phyloP scores from a whole-genome alignment of 2,329 filamentous ascomycete genomes.

The Phoma sp. region DNA sequence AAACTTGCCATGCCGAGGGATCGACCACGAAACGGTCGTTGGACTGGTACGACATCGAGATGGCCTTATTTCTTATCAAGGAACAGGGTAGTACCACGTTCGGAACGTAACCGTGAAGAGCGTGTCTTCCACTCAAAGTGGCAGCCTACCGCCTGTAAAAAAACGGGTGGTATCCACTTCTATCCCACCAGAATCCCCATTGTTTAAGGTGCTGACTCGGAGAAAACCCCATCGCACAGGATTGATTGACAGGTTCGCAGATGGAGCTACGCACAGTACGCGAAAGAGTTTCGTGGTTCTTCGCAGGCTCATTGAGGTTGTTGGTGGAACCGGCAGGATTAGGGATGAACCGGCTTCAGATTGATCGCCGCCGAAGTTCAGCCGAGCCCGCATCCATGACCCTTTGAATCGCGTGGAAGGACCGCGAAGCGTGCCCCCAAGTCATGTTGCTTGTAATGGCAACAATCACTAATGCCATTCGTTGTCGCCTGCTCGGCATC shows the following conservation, averaged over 20 bases:
- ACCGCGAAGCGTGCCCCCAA: background rate
- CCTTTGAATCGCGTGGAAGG: background rate
- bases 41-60: background rate
- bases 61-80: background rate
- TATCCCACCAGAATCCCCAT: background rate
- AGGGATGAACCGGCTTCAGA: background rate
- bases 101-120: conserved; percentile 1
- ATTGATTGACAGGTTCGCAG: background rate
- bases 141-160: background rate
- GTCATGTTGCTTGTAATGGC: conserved; percentile 9
- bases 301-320: background rate
- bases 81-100: background rate
- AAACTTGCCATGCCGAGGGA: conserved; percentile 9
- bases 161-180: background rate
- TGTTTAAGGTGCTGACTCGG: background rate
- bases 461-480: conserved; percentile 4
- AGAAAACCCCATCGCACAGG: background rate
- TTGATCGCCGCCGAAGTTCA: conserved; percentile 1
- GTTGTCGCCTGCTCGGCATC: background rate
- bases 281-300: too few species aligned
- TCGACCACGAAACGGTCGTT: conserved; percentile 3
- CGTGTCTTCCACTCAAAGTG: background rate
- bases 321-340: too few species aligned
- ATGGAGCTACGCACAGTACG: background rate
- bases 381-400: background rate